Evolutionary conservation across 306 rosid genomes (phyloP).

Genomic region (Senna siamea): DNA sequence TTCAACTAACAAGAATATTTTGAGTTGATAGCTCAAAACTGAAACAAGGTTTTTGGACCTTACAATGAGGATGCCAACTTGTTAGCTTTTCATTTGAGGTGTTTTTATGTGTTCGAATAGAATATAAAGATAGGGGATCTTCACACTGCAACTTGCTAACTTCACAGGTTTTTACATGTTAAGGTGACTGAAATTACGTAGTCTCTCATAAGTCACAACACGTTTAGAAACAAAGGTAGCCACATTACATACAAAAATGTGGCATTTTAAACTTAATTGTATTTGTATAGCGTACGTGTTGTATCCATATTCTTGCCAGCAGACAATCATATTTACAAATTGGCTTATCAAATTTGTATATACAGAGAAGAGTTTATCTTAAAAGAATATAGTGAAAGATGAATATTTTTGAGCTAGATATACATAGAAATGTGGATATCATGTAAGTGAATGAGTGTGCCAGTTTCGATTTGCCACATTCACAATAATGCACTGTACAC

Average conservation of each 20-base stretch:
- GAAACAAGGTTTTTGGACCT: neutral
- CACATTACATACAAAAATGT: too few relatives aligned
- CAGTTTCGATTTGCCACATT: conserved; percentile 38
- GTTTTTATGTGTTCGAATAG: neutral
- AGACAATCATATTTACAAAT: too few relatives aligned
- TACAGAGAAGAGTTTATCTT: neutral
- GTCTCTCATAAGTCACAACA: too few relatives aligned
- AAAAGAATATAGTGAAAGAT: neutral
- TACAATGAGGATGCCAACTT: conserved; percentile 2
- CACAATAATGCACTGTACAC: too few relatives aligned
- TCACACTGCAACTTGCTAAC: neutral
- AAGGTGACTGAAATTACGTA: too few relatives aligned
- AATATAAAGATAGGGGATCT: conserved; percentile 7
- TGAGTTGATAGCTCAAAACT: neutral
- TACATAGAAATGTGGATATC: neutral
- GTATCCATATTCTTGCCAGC: too few relatives aligned
- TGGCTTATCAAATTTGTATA: too few relatives aligned
- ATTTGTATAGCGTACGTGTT: too few relatives aligned
- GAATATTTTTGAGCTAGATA: neutral
- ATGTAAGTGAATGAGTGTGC: conserved; percentile 22
- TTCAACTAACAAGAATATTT: neutral
- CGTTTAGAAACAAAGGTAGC: too few relatives aligned
- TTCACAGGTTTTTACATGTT: neutral
- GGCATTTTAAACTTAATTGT: too few relatives aligned
- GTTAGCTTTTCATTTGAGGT: conserved; percentile 11